Evolutionary conservation across 805 yeast genomes (phyloP).

Genomic region (Candida tibetensis): DNA sequence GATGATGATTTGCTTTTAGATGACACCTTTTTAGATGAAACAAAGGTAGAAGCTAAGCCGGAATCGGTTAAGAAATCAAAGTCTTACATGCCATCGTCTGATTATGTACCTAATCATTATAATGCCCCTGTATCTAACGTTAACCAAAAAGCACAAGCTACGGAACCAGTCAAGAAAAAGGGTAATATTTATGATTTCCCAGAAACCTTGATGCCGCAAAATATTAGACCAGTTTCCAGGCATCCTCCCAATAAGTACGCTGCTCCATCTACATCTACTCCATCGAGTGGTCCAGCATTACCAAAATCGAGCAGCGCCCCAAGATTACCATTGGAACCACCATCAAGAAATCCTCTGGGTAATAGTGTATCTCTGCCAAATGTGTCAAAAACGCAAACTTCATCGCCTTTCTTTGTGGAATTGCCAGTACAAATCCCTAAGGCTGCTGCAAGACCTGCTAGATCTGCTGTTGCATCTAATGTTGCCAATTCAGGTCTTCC

Average conservation of each 20-base stretch:
- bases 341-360: conserved; percentile 2
- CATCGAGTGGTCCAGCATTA: conserved; percentile 2
- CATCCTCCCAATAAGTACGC: conserved; percentile 23
- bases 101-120: background rate
- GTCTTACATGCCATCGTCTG: conserved; percentile 1
- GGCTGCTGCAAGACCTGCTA: conserved; percentile 23
- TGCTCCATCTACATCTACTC: conserved; percentile 8
- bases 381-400: conserved; percentile 6
- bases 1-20: conserved; percentile 32
- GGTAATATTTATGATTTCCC: conserved; percentile 83
- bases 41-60: background rate
- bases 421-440: conserved; percentile 43
- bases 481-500: conserved; percentile 5
- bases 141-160: background rate
- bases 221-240: conserved; percentile 39
- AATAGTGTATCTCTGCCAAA: background rate
- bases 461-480: conserved; percentile 27
- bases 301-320: too few relatives aligned
- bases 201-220: conserved; percentile 45
- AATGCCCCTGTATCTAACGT: conserved; percentile 15
- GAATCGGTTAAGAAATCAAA: conserved; percentile 1
- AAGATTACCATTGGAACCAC: background rate
- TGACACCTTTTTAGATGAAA: conserved; percentile 40
- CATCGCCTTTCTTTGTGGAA: conserved; percentile 57
- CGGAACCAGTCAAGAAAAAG: conserved; percentile 41